Evolutionary conservation across 2,329 filamentous ascomycete species (phyloP), one percentile per base, ranked within the genome.

Genomic region (Sclerotinia spermophila): DNA sequence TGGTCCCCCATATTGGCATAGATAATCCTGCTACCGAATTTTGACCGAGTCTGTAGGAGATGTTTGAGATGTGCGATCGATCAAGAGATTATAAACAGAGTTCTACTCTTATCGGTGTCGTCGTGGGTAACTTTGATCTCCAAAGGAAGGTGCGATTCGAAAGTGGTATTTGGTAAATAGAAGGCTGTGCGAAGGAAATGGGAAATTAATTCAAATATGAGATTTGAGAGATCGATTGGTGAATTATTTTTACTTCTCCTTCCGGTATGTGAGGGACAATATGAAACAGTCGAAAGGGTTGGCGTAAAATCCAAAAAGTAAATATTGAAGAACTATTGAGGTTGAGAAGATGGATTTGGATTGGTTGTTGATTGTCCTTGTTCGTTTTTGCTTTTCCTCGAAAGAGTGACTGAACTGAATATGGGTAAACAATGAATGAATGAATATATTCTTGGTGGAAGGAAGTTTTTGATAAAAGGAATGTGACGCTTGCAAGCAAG

Each of bases 401-500:
- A 73, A 81, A 80, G 80, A 81, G 74, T 72, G 79, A 79, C 78
- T 79, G 72, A 60, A 30, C 30, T 45, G 66, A 21, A 17, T 19
- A 11, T 7, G 44, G 30, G 27, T 33, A 64, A 64, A 56, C 69
- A 77, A 77, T 30, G 82, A 84, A 80, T 79, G 82, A 84, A 79
- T 79, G 82, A 81, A 79, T 80, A 24, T 67, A 55, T 30, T 42
- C 19, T 42, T 56, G 51, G 33, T 35, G 48, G 48, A 55, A 38
- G 58, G n/a, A n/a, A n/a, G n/a, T n/a, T 59, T 40, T 27, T 27
- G 15, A 35, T 72, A 76, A 83, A 87, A 86, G 77, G 85, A 87
- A 82, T 83, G 87, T 82, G 83, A 82, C 81, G 84, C 86, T 86
- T 81, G 85, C 84, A 84, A 83, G 84, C 84, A 85, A 84, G 84